Evolutionary conservation across 1,284 basidiomycete species (phyloP).

Genomic region (Naganishia cerealis): DNA sequence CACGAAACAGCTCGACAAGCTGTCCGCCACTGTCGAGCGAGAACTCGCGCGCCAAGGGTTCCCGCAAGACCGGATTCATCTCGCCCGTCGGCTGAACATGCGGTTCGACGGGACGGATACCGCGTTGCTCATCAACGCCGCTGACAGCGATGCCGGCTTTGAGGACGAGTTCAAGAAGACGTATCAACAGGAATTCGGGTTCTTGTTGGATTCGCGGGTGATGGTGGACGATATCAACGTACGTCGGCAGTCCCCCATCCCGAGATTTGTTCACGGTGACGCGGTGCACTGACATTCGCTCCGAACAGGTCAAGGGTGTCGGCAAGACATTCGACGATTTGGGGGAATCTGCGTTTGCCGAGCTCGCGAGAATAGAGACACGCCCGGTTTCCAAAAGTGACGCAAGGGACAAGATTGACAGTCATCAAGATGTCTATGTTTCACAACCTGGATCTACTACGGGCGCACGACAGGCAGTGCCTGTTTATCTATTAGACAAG

Average conservation of each 20-base stretch:
- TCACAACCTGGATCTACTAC: conserved; percentile 26
- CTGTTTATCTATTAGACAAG: conserved; percentile 70
- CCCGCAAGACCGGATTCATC: conserved; percentile 64
- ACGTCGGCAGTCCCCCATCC: conserved; percentile 33
- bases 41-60: conserved; percentile 81
- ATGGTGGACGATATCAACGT: conserved; percentile 91
- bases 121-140: conserved; percentile 61
- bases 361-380: conserved; percentile 60
- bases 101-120: conserved; percentile 81
- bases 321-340: conserved; percentile 85
- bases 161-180: conserved; percentile 72
- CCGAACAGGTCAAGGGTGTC: conserved; percentile 55
- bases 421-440: conserved; percentile 30
- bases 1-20: conserved; percentile 65
- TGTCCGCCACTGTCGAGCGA: conserved; percentile 64
- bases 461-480: conserved; percentile 60
- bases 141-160: conserved; percentile 67
- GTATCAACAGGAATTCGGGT: conserved; percentile 86
- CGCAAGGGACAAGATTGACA: conserved; percentile 21
- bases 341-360: conserved; percentile 74
- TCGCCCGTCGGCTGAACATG: conserved; percentile 87
- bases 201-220: conserved; percentile 76
- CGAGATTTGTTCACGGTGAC: background rate
- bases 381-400: conserved; percentile 31
- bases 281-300: conserved; percentile 2